Percentiles rank a stretch among this genome's conserved stretches.
Evolutionary conservation across 371 early-diverging fungal genomes (phyloP).

Genomic region (Lichtheimia corymbifera): DNA sequence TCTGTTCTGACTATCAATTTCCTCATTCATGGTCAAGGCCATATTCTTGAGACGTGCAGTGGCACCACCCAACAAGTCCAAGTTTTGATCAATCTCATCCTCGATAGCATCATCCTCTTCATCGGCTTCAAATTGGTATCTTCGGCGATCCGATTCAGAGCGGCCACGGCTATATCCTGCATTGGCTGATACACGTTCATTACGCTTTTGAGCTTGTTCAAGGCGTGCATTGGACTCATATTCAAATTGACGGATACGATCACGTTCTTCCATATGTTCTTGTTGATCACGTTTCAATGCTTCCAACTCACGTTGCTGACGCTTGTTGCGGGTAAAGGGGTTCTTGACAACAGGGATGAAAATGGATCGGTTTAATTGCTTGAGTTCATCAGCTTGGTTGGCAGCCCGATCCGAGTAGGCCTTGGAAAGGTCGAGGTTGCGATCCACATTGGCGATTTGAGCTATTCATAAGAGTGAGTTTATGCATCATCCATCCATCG

Average conservation of each 20-base stretch:
- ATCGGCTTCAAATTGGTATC: conserved; percentile 67
- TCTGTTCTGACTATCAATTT: conserved; percentile 72
- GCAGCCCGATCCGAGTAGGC: conserved; percentile 73
- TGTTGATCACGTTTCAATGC: conserved; percentile 54
- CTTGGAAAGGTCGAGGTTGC: conserved; percentile 73
- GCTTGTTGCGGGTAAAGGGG: conserved; percentile 62
- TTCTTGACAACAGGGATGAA: conserved; percentile 72
- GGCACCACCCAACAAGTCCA: conserved; percentile 67
- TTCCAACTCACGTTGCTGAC: conserved; percentile 57
- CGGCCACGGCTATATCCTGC: conserved; percentile 51
- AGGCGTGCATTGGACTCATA: conserved; percentile 47
- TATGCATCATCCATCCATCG: neutral
- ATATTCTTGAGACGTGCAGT: conserved; percentile 72
- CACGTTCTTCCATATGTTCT: conserved; percentile 47
- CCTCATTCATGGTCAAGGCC: conserved; percentile 73
- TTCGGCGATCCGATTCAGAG: conserved; percentile 58
- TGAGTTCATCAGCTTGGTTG: conserved; percentile 73
- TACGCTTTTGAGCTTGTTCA: conserved; percentile 49
- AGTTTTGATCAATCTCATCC: conserved; percentile 78
- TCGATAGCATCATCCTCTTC: conserved; percentile 73
- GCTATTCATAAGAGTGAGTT: conserved; percentile 24
- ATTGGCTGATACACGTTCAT: conserved; percentile 41
- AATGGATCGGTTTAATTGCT: conserved; percentile 79
- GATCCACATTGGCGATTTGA: conserved; percentile 74
- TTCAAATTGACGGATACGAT: conserved; percentile 25